Evolutionary conservation across 805 yeast species (phyloP).

Genomic region (Saccharomycopsis synnaedendra): DNA sequence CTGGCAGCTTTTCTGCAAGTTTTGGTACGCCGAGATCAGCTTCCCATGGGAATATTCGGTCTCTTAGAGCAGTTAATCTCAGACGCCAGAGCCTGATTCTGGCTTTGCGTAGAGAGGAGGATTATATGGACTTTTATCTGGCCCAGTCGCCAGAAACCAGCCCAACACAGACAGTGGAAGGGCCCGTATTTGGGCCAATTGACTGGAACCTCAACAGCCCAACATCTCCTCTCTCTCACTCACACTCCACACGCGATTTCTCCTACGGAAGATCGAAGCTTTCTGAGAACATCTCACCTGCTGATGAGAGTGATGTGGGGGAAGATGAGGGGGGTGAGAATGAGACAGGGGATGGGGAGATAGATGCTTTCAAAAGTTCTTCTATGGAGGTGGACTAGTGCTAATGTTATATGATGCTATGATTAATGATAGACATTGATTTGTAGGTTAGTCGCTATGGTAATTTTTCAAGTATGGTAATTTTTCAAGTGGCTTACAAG

Average conservation of each 20-base stretch:
- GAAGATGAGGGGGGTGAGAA: not conserved
- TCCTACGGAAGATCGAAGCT: too few species aligned
- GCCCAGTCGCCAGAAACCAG: not conserved
- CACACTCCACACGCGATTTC: too few species aligned
- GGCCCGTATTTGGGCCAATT: not conserved
- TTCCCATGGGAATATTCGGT: constrained; percentile 8
- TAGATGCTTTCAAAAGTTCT: not conserved
- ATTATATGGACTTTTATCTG: not conserved
- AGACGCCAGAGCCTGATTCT: constrained; percentile 4
- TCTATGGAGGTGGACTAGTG: not conserved
- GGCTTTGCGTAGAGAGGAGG: not conserved
- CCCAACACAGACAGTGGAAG: not conserved
- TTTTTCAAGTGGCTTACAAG: too few species aligned
- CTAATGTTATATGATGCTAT: too few species aligned
- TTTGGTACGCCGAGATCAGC: not conserved
- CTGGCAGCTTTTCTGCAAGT: not conserved
- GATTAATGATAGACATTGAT: too few species aligned
- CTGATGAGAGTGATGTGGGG: not conserved
- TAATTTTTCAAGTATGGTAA: too few species aligned
- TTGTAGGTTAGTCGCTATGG: too few species aligned
- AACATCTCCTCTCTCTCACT: not conserved
- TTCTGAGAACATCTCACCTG: too few species aligned
- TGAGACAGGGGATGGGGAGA: not conserved
- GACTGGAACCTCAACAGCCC: constrained; percentile 1
- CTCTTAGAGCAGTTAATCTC: not conserved